Percentiles rank a stretch among this genome's conserved stretches.
Evolutionary conservation across 805 yeast species (phyloP).

Genomic region (Lachancea kluyveri): DNA sequence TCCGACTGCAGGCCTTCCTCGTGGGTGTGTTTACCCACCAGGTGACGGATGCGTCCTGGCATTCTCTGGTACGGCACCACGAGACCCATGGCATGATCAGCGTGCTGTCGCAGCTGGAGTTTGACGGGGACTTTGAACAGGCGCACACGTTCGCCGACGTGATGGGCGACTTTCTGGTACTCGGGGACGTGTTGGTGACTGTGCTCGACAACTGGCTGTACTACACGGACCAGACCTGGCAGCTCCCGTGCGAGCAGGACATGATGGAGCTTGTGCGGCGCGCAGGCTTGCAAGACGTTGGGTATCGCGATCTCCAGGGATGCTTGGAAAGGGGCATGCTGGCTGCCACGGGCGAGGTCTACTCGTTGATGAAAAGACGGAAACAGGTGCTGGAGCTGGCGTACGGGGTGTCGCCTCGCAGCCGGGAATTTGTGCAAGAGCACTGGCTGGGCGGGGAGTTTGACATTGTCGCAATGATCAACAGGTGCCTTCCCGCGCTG

Average conservation of each 20-base stretch:
- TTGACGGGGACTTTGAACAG: slow-evolving; percentile 38
- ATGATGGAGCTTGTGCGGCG: slow-evolving; percentile 35
- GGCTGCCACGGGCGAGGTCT: slow-evolving; percentile 43
- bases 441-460: slow-evolving; percentile 26
- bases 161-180: slow-evolving; percentile 54
- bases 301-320: slow-evolving; percentile 32
- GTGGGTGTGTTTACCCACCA: slow-evolving; percentile 59
- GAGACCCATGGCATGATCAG: slow-evolving; percentile 41
- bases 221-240: slow-evolving; percentile 34
- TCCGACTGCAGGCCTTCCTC: slow-evolving; percentile 45
- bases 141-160: slow-evolving; percentile 57
- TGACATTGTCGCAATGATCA: slow-evolving; percentile 16
- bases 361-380: slow-evolving; percentile 11
- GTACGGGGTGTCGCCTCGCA: slow-evolving; percentile 15
- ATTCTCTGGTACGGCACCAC: slow-evolving; percentile 41
- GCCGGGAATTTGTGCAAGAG: slow-evolving; percentile 18
- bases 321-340: slow-evolving; percentile 53
- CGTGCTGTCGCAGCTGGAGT: slow-evolving; percentile 46
- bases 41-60: slow-evolving; percentile 63
- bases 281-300: slow-evolving; percentile 33
- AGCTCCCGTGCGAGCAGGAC: slow-evolving; percentile 36
- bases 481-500: slow-evolving; percentile 16
- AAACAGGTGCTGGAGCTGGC: slow-evolving; percentile 11
- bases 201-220: slow-evolving; percentile 11
- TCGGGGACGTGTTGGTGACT: slow-evolving; percentile 33